Conservation (phyloP, 1,284 basidiomycete species). For the Omphalotus olearius region DNA sequence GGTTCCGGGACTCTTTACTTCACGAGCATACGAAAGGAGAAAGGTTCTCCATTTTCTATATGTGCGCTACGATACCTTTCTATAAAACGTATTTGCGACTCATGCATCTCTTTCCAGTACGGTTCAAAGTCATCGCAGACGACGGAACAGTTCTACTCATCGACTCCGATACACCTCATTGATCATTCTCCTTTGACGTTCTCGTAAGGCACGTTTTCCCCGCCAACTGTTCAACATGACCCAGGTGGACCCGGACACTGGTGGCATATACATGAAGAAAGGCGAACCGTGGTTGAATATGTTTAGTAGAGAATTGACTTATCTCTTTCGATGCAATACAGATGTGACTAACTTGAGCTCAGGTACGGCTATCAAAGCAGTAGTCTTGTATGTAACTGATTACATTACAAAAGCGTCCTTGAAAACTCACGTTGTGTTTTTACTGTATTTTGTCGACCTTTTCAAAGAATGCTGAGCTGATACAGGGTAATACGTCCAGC, state of each 20-base stretch:
- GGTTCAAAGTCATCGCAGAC: conserved; percentile 67
- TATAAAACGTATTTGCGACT: neutral
- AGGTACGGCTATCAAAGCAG: conserved; percentile 32
- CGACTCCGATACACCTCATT: too few species aligned
- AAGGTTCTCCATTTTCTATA: conserved; percentile 64
- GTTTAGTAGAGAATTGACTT: conserved; percentile 25
- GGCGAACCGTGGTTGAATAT: conserved; percentile 31
- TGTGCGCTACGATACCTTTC: conserved; percentile 37
- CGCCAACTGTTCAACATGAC: conserved; percentile 15
- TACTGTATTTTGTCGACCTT: conserved; percentile 25
- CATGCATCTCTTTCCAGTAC: conserved; percentile 37
- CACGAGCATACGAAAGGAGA: conserved; percentile 71
- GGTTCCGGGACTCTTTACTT: conserved; percentile 74
- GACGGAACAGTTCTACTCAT: conserved; percentile 32
- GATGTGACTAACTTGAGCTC: conserved; percentile 31
- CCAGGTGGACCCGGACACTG: conserved; percentile 22
- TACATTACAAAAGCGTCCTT: conserved; percentile 34
- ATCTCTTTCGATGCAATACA: conserved; percentile 30
- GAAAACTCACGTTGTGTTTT: conserved; percentile 32
- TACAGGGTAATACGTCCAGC: conserved; percentile 6
- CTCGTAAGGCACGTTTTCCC: conserved; percentile 22
- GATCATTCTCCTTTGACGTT: too few species aligned
- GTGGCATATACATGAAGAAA: conserved; percentile 28
- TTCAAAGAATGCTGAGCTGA: conserved; percentile 18
- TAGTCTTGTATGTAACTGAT: conserved; percentile 34